Evolutionary conservation across 2,329 filamentous ascomycete genomes (phyloP), one percentile per base, ranked within the genome.

Genomic region (Diaporthe longicolla): DNA sequence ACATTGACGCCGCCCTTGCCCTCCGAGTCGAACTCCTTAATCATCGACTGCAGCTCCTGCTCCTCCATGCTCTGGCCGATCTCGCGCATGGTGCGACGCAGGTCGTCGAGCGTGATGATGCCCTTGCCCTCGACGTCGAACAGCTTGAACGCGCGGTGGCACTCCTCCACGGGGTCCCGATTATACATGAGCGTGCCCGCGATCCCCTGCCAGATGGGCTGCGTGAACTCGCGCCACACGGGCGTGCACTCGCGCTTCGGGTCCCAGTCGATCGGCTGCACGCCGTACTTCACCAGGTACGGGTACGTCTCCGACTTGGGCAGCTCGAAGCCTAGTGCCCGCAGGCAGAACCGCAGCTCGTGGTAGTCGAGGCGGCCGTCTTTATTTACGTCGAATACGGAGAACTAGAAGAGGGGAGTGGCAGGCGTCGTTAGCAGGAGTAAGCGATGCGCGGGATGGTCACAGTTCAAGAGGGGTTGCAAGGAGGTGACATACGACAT

Each of bases 21-120:
- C 81, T 97, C 94, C 77, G 98, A 89, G 85, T 99, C 97, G 85
- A 98, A 97, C 84, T 98, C 96, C 80, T 98, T 95, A 85, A 99
- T 97, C 97, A 99, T 99, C 77, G 95, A 95, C 78, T 91, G 89
- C 76, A 99, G 88, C 83, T 99, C 97, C 79, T 97, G 94, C 80
- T 99, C 96, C 78, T 97, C 94, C 78, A 99, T 88, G 17, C 94
- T 95, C 83, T 98, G 96, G 10, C 97, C 97, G 77, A 99, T 87
- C 82, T 98, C 97, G 79, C 95, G 90, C 73, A 96, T 95, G 35
- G 98, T 94, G 73, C 95, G 88, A 76, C 95, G 88, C 84, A 99
- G 85, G 85, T 98, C 97, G 75, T 97, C 93, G 63, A 98, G 85
- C 70, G 93, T 95, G 78, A 99, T 98, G 77, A 93, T 92, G 9